Evolutionary conservation across 495 filamentous ascomycete genomes (phyloP).

Genomic region (Penicillium turbatum): DNA sequence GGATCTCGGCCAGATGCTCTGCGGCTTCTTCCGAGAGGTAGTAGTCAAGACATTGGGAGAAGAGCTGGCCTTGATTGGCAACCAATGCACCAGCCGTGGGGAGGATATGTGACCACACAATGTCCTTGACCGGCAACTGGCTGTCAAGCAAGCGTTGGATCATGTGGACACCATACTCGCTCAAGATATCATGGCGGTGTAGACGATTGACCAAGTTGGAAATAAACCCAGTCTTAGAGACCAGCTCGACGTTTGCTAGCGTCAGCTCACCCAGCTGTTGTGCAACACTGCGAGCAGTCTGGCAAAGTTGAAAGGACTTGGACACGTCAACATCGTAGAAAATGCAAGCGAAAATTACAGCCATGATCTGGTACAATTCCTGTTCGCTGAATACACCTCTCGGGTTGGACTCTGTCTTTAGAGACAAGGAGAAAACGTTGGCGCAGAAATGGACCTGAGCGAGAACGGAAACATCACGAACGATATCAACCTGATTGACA

Average conservation of each 20-base stretch:
- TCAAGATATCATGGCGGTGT: constrained; percentile 46
- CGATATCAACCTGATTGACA: constrained; percentile 58
- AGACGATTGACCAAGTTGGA: constrained; percentile 41
- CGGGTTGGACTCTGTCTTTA: constrained; percentile 59
- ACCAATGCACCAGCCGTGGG: constrained; percentile 58
- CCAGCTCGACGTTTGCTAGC: constrained; percentile 57
- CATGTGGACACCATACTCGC: constrained; percentile 63
- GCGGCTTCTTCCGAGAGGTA: constrained; percentile 58
- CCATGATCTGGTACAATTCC: constrained; percentile 57
- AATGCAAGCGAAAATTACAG: constrained; percentile 57
- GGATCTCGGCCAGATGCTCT: constrained; percentile 52
- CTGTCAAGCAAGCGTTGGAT: constrained; percentile 61
- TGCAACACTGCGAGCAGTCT: constrained; percentile 49
- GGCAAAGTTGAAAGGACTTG: constrained; percentile 57
- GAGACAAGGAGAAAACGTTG: constrained; percentile 58
- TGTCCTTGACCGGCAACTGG: constrained; percentile 55
- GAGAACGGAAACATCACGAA: constrained; percentile 59
- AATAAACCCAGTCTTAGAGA: constrained; percentile 48
- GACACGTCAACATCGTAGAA: constrained; percentile 64
- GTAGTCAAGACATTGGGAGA: constrained; percentile 71
- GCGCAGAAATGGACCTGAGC: constrained; percentile 57
- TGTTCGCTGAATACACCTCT: constrained; percentile 51
- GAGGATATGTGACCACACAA: constrained; percentile 68
- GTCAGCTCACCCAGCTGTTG: constrained; percentile 58
- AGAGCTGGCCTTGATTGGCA: constrained; percentile 67